Base-by-base conservation (phyloP, 805 yeast genomes). In the Lachancea sp. region DNA sequence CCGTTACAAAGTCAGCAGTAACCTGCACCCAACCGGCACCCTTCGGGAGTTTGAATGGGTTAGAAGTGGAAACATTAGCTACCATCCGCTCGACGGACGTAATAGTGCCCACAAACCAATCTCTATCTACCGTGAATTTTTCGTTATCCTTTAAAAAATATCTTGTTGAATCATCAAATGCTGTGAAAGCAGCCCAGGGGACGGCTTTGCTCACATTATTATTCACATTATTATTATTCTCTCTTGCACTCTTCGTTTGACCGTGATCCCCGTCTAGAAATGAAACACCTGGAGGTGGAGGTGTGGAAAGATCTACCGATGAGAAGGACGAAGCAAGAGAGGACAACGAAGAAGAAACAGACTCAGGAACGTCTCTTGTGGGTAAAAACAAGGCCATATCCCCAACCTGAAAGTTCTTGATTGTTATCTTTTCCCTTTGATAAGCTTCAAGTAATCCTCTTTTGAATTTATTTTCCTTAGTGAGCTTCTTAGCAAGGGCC, bases 121-220 rank as follows among this genome's bases (percentile, higher is more conserved):
- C 96, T 40, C 80, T 75, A 23, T 64, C 69, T 8, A 60, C 60
- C 16, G 56, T 50, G 17, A 69, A 51, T 1, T 54, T 53, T 12
- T 67, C 56, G 11, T 63, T 63, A 34, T 69, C 67, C 38, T 77
- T 75, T 47, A 90, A 64, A 54, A 88, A 81, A 58, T 78, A 88
- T 57, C 89, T 88, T 0, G 94, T 92, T 1, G 86, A 81, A 1
- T 90, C 95, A 11, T 55, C 56, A 41, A 84, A 72, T 11, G 68
- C 75, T 49, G 92, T 89, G 66, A 90, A 90, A 1, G 95, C 95
- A 0, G 96, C 96, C 97, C 97, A 90, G 0, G 90, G 87, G 40
- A 69, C 75, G 8, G 49, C 42, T 38, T 31, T 36, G 12, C 34
- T 38, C 5, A 12, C 23, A 11, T 23, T 42, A 29, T 61, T 58